These are phyloP conservation scores for Coemansia biformis DNA, from an alignment of 192 early-diverging fungal species.

Conservation along the genomic window DNA sequence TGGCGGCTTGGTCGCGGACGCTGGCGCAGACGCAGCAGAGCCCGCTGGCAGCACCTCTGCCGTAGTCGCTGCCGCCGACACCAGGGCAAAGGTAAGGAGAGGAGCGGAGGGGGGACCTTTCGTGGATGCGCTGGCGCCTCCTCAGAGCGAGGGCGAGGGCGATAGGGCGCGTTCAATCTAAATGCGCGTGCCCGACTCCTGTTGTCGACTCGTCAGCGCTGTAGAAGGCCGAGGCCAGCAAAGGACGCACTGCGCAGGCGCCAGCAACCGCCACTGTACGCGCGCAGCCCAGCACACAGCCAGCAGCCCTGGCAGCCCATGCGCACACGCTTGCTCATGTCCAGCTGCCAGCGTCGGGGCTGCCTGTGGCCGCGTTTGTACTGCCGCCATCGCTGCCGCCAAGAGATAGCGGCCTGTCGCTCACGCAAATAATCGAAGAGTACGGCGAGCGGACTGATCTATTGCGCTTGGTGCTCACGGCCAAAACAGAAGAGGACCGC, in stretches of 20 bases:
- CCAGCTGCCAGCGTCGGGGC: constrained; percentile 3
- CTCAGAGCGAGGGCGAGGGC: no score
- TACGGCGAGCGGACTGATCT: constrained; percentile 46
- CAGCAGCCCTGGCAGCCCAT: background rate
- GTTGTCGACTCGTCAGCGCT: no score
- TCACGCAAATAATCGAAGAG: constrained; percentile 29
- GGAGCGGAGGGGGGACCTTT: no score
- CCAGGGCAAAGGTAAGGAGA: no score
- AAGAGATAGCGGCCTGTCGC: constrained; percentile 21
- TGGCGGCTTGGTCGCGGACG: background rate
- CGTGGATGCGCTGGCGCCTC: no score
- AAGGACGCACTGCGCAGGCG: background rate
- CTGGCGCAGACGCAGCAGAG: background rate
- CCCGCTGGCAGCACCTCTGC: constrained; percentile 1
- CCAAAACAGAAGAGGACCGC: constrained; percentile 45
- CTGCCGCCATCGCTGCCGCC: constrained; percentile 10
- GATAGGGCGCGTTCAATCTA: no score
- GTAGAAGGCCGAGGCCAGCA: no score
- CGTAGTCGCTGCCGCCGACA: no score
- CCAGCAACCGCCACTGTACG: background rate
- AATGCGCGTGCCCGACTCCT: no score
- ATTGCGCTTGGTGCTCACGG: constrained; percentile 35
- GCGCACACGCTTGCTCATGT: background rate
- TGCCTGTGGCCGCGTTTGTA: constrained; percentile 7
- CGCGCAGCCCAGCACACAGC: constrained; percentile 1